These are phyloP conservation scores for Pleurotus pulmonarius DNA, from an alignment of 768 basidiomycete species.

Conservation along the genomic window DNA sequence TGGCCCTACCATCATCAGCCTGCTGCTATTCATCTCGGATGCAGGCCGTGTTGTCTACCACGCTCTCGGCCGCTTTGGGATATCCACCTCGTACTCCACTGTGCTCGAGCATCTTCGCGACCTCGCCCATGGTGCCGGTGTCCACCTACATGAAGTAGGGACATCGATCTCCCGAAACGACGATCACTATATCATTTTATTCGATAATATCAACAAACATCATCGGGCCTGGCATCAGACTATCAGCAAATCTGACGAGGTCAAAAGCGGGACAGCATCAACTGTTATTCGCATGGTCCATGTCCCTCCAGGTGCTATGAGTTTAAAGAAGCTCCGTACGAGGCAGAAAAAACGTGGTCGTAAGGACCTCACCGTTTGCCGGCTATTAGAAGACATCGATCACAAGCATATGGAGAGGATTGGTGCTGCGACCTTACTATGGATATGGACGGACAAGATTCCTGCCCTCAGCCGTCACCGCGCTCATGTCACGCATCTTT, in stretches of 20 bases:
- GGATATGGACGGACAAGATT: slow-evolving; percentile 11
- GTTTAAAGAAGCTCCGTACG: neutral
- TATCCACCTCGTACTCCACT: slow-evolving; percentile 16
- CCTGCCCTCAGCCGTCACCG: neutral
- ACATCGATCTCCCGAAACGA: neutral
- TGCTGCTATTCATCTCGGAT: slow-evolving; percentile 15
- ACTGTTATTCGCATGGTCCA: slow-evolving; percentile 14
- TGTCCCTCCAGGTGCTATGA: slow-evolving; percentile 3
- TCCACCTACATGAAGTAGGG: neutral
- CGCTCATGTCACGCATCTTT: neutral
- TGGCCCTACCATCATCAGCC: slow-evolving; percentile 16
- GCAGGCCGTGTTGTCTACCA: slow-evolving; percentile 13
- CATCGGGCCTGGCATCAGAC: slow-evolving; percentile 17
- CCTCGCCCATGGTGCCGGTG: slow-evolving; percentile 11
- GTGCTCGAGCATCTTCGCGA: slow-evolving; percentile 9
- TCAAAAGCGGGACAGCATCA: slow-evolving; percentile 18
- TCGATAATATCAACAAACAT: slow-evolving; percentile 20
- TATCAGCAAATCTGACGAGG: slow-evolving; percentile 12
- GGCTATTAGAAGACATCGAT: slow-evolving; percentile 9
- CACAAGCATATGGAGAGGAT: slow-evolving; percentile 9
- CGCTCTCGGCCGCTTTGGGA: slow-evolving; percentile 14
- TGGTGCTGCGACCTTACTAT: neutral
- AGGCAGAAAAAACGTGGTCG: neutral
- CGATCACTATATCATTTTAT: slow-evolving; percentile 13
- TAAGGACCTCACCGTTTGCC: neutral